phyloP scores from a whole-genome alignment of 768 basidiomycete species.

The Naganishia kalamii region DNA sequence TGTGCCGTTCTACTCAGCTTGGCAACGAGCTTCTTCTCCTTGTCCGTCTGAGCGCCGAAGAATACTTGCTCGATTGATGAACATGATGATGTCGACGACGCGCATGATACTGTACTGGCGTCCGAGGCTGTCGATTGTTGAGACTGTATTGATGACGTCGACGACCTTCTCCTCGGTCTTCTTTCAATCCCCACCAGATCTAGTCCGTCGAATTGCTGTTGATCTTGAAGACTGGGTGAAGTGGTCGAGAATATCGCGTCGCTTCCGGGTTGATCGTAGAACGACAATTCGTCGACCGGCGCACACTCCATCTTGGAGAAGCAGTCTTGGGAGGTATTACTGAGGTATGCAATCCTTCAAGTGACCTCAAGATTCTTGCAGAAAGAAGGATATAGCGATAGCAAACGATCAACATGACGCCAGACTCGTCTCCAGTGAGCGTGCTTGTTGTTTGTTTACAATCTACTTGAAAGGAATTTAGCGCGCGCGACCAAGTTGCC shows the following conservation, averaged over 20 bases:
- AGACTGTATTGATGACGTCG: not conserved
- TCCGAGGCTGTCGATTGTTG: not conserved
- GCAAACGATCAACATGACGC: not conserved
- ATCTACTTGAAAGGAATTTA: not conserved
- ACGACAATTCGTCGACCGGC: conserved; percentile 12
- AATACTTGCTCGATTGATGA: conserved; percentile 19
- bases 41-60: conserved; percentile 14
- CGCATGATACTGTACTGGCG: not conserved
- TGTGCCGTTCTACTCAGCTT: conserved; percentile 7
- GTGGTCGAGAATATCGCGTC: not conserved
- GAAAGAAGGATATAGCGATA: not conserved
- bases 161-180: not conserved
- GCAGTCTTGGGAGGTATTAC: not conserved
- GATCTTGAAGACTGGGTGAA: not conserved
- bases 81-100: conserved; percentile 14
- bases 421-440: not conserved
- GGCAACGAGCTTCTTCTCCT: conserved; percentile 15
- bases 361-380: not conserved
- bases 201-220: not conserved
- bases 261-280: conserved; percentile 22
- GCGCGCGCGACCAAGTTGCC: not conserved
- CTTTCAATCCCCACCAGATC: not conserved
- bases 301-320: not conserved
- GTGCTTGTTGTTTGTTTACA: not conserved
- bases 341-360: conserved; percentile 7